phyloP scores from a whole-genome alignment of 2,329 filamentous ascomycete genomes.

The Fusarium miscanthi region DNA sequence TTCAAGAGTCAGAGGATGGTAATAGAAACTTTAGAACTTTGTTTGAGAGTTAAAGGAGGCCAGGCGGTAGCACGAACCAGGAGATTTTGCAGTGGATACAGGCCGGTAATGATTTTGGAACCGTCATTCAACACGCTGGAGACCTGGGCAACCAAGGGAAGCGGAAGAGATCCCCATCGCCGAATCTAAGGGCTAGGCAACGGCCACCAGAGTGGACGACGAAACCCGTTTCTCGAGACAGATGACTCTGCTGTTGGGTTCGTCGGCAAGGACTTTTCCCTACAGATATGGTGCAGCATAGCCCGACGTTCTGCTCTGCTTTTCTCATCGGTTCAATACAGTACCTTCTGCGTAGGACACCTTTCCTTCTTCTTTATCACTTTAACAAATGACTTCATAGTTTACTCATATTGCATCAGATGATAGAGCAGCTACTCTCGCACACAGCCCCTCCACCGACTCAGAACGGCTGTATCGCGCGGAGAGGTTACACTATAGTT shows the following conservation, averaged over 20 bases:
- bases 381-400: fast-evolving
- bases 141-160: background rate
- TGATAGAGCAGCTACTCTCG: background rate
- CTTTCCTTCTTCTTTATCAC: too few relatives aligned
- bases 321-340: background rate
- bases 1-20: background rate
- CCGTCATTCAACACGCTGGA: fast-evolving
- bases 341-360: background rate
- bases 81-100: background rate
- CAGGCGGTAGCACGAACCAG: fast-evolving
- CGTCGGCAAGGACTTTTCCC: background rate
- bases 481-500: background rate
- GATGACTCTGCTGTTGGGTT: background rate
- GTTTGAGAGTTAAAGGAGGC: background rate
- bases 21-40: background rate
- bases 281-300: background rate
- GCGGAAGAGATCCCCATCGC: background rate
- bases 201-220: background rate
- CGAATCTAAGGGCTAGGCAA: background rate
- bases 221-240: background rate
- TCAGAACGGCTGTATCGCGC: background rate
- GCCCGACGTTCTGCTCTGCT: background rate
- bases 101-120: background rate
- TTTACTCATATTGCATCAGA: background rate
- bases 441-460: background rate